Evolutionary conservation across 192 early-diverging fungal genomes (phyloP).

Genomic region (Gaertneriomyces sp.): DNA sequence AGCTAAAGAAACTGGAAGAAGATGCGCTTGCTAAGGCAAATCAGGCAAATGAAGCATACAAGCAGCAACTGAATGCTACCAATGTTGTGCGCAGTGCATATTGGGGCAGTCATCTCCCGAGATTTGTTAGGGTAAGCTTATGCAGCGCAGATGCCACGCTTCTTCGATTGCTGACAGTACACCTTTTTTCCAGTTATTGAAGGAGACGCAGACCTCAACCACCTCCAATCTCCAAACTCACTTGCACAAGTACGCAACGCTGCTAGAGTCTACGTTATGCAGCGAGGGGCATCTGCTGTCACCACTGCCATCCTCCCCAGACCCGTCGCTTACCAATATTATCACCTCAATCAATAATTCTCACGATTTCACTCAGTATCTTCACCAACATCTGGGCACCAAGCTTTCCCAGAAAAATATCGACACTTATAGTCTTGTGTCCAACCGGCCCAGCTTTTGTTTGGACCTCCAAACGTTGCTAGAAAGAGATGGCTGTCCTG

Average conservation of each 20-base stretch:
- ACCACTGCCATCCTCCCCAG: constrained; percentile 42
- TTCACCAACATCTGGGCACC: neutral
- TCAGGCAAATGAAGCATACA: constrained; percentile 78
- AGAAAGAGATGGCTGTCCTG: constrained; percentile 64
- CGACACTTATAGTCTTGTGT: constrained; percentile 18
- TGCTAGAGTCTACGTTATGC: constrained; percentile 72
- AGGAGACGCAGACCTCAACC: constrained; percentile 81
- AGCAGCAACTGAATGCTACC: constrained; percentile 69
- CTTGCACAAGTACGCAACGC: constrained; percentile 31
- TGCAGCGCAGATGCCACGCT: constrained; percentile 1
- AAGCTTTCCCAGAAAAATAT: constrained; percentile 34
- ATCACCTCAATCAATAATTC: constrained; percentile 41
- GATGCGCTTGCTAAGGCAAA: constrained; percentile 83
- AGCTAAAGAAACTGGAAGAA: constrained; percentile 77
- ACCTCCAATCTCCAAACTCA: constrained; percentile 73
- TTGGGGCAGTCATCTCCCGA: constrained; percentile 74
- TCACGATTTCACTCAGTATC: constrained; percentile 43
- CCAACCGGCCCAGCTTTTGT: constrained; percentile 62
- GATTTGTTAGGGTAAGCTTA: constrained; percentile 67
- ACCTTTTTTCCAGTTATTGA: constrained; percentile 41
- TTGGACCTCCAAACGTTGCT: constrained; percentile 67
- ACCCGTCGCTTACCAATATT: constrained; percentile 28
- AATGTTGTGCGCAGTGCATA: constrained; percentile 75
- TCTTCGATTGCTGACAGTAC: neutral
- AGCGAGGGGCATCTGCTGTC: constrained; percentile 66